Evolutionary conservation across 306 rosid genomes (phyloP), one percentile per base, ranked within the genome.

Genomic region (Canavalia gladiata): DNA sequence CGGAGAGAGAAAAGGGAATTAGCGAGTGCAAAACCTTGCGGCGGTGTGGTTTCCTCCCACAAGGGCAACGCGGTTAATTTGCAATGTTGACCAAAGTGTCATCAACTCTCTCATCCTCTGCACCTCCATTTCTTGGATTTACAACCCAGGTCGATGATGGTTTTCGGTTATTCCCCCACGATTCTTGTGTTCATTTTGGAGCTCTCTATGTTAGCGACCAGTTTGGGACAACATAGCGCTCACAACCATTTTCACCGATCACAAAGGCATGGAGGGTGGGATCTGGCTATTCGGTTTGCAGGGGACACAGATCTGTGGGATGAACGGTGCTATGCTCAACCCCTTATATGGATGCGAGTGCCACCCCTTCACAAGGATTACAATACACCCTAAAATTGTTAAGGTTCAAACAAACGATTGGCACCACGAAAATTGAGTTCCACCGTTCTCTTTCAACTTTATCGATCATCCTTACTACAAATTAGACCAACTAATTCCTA

Each of bases 11-110:
- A 18, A 4, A 6, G 34, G 39, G 25, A 2, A 2, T 34, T 92
- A 94, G 91, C 98, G 97, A 77, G 89, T 86, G 81, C 98, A 92
- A 56, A 94, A 94, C 82, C 98, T 86, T 4, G 97, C 87, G 2
- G 92, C 90, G 50, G 97, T 94, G 79, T 94, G 98, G 66, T 94
- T 94, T 69, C 97, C 98, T 88, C 95, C 98, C 89, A 92, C 94
- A 75, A 94, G 94, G 55, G 89, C 86, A 0, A 88, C 83, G 0
- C 86, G 86, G 0, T 59, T 82, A 60, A 59, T 82, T 85, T 83
- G 89, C 41, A 84, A 58, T 7, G 81, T 62, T 4, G 86, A 89
- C 88, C 89, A 90, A 56, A 94, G 74, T 29, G 79, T 80, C 86
- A 94, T 43, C 74, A 94, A 87, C 35, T 90, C 87, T 76, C 83